Conservation (phyloP, 441 rosid species). For the Pelargonium australe region DNA sequence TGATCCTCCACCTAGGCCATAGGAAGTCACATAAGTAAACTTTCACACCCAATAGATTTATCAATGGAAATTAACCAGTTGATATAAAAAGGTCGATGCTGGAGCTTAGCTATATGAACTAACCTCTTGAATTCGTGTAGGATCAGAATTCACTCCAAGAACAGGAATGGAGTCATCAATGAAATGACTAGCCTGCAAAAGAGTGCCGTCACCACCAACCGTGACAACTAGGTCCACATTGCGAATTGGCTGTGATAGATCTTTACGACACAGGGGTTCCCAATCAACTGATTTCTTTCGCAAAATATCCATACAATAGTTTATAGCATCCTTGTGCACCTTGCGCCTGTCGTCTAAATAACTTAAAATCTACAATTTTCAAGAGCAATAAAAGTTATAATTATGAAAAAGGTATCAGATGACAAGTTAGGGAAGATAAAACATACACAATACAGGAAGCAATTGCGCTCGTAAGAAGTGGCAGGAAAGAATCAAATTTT, state of each 20-base stretch:
- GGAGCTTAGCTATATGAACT: constrained; percentile 13
- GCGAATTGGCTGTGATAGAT: constrained; percentile 42
- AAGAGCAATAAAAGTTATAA: constrained; percentile 7
- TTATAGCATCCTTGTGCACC: constrained; percentile 58
- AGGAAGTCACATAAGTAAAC: not conserved
- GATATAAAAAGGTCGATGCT: not conserved
- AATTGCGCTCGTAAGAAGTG: not conserved
- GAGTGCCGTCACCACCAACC: constrained; percentile 92
- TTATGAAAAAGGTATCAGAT: not conserved
- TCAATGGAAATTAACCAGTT: constrained; percentile 1
- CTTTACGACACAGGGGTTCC: constrained; percentile 51
- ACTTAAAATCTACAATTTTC: constrained; percentile 29
- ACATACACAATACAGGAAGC: not conserved
- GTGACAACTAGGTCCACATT: constrained; percentile 82
- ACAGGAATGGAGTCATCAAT: constrained; percentile 70
- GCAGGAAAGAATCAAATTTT: not conserved
- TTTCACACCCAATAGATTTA: not conserved
- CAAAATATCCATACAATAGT: constrained; percentile 58
- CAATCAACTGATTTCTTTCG: constrained; percentile 60
- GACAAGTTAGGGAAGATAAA: not conserved
- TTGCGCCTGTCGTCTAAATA: constrained; percentile 51
- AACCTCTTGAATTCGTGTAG: constrained; percentile 74
- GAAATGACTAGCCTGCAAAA: constrained; percentile 88
- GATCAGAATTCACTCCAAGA: constrained; percentile 87
- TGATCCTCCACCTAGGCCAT: constrained; percentile 53